Evolutionary conservation across 2,329 filamentous ascomycete genomes (phyloP), one percentile per base, ranked within the genome.

Genomic region (Ilyonectria sp.): DNA sequence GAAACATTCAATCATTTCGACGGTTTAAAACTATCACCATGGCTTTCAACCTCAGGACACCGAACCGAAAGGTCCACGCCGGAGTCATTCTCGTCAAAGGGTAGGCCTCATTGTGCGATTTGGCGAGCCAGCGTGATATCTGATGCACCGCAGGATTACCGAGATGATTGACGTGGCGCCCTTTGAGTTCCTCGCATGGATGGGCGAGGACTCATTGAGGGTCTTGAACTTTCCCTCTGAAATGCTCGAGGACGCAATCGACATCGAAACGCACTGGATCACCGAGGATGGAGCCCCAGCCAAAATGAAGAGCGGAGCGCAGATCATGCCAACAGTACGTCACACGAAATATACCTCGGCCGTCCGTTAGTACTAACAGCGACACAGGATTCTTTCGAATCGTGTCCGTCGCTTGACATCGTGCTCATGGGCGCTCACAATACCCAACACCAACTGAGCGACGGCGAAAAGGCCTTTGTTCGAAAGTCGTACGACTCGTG

Each of bases 371-470:
- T 5, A 2, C 13, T 49, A 5, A 61, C 23, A 17, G 15, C n/a
- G 23, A 17, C 1, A 15, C 23, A 83, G 82, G 76, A 84, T 67
- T 79, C 79, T 0, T 84, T 83, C 31, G 76, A 76, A 4, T 76
- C 76, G 1, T 83, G 82, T 50, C 82, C 82, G 0, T 69, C 76
- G 1, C 75, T 85, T 7, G 83, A 85, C 65, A 79, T 84, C 55
- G 78, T 80, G 19, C 75, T 84, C 49, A 80, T 84, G 61, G 82
- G 83, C 1, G 82, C 83, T 6, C 72, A 78, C 37, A 43, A 74
- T 13, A 4, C 67, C 1, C 54, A 44, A 2, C 80, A 84, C 59
- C 63, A 68, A 5, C 71, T 74, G 3, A 81, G 55, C n/a, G 74
- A 77, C 10, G 66, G 70, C 6, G 82, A 84, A 60, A 65, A 81